Conservation (phyloP, 306 rosid genomes). For the Lathyrus oleraceus region DNA sequence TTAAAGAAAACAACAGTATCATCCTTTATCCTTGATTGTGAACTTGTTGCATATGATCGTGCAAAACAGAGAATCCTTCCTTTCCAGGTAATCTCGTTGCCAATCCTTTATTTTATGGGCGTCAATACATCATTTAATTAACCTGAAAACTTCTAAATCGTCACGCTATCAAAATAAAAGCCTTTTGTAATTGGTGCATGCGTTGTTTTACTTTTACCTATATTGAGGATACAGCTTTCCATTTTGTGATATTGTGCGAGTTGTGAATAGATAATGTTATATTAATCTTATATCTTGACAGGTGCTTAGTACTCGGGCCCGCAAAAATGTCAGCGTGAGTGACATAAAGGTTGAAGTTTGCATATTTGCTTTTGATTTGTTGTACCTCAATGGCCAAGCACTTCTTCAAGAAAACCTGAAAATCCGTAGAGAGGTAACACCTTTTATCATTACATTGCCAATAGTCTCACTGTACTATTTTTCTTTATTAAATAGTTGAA, state of each 20-base stretch:
- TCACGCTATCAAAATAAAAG: background rate
- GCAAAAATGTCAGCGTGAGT: conserved; percentile 70
- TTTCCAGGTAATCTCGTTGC: conserved; percentile 68
- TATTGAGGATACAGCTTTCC: conserved; percentile 16
- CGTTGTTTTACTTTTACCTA: conserved; percentile 7
- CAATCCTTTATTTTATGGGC: background rate
- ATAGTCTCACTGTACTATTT: conserved; percentile 29
- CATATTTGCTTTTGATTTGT: conserved; percentile 83
- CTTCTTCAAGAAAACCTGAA: conserved; percentile 74
- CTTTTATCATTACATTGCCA: conserved; percentile 27
- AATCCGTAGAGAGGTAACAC: conserved; percentile 79
- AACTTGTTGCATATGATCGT: conserved; percentile 89
- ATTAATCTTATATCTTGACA: conserved; percentile 46
- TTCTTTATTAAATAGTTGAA: background rate
- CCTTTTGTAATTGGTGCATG: background rate
- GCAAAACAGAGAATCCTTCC: conserved; percentile 62
- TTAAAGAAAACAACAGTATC: conserved; percentile 70
- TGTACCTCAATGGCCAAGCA: conserved; percentile 78
- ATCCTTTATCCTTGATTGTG: conserved; percentile 93
- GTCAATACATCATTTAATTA: conserved; percentile 17
- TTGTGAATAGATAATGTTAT: conserved; percentile 32
- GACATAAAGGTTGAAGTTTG: conserved; percentile 83
- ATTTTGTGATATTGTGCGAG: conserved; percentile 19
- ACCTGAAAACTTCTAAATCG: background rate
- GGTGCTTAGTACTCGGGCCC: conserved; percentile 90